These are phyloP conservation scores for Paecilomyces dactylethromorphus DNA, from an alignment of 2,329 filamentous ascomycete species.

Conservation along the genomic window DNA sequence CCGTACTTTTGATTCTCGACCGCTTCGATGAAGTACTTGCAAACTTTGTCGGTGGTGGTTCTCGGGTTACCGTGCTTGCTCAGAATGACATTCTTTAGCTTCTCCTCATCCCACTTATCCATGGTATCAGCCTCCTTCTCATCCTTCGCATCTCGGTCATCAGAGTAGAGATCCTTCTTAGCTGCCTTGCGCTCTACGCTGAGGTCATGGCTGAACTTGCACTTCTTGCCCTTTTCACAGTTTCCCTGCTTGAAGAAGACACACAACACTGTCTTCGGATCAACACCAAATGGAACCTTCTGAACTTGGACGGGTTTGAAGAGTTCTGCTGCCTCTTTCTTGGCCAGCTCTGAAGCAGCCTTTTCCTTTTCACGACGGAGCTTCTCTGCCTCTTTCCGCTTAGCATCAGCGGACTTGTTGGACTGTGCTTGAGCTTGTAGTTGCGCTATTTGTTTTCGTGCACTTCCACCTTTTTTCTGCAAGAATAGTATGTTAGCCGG, in stretches of 20 bases:
- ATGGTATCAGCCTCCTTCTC: constrained; percentile 85
- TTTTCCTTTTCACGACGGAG: constrained; percentile 74
- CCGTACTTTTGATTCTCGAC: constrained; percentile 98
- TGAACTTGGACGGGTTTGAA: constrained; percentile 94
- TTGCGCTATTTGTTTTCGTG: constrained; percentile 84
- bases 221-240: constrained; percentile 95
- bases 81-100: constrained; percentile 79
- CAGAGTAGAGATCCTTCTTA: constrained; percentile 87
- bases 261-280: constrained; percentile 94
- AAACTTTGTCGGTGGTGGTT: constrained; percentile 95
- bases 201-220: constrained; percentile 94
- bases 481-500: background rate
- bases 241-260: constrained; percentile 96
- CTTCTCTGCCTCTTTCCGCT: constrained; percentile 65
- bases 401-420: constrained; percentile 78
- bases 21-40: constrained; percentile 96
- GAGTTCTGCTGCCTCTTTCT: constrained; percentile 70
- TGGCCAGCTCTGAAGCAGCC: constrained; percentile 78
- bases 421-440: constrained; percentile 67
- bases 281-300: constrained; percentile 95
- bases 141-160: constrained; percentile 64
- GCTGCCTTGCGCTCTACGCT: constrained; percentile 83
- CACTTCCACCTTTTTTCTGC: constrained; percentile 82
- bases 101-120: constrained; percentile 96
- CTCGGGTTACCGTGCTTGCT: constrained; percentile 97